A percentile compares a stretch with the other conserved stretches of the same genome.
These are phyloP conservation scores for Penicillium sclerotiorum DNA, from an alignment of 2,329 filamentous ascomycete genomes.

Conservation along the genomic window DNA sequence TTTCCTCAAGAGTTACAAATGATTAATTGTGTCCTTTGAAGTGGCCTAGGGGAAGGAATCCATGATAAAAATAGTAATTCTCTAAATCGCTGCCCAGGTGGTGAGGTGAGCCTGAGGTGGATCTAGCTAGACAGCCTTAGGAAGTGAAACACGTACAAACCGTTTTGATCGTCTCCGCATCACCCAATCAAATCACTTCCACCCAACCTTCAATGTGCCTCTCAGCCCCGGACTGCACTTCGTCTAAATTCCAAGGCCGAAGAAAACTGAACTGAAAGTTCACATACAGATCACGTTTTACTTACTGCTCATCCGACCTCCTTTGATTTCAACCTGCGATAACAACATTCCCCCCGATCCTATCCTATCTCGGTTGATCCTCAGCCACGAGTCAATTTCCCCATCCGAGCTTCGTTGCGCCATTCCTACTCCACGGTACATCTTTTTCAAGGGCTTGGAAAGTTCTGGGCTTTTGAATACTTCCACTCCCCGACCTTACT, in stretches of 20 bases:
- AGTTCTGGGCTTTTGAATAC: background rate
- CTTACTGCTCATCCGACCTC: slow-evolving; percentile 22
- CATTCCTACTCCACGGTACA: slow-evolving; percentile 5
- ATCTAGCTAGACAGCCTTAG: slow-evolving; percentile 4
- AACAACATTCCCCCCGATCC: background rate
- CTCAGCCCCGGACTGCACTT: too few relatives aligned
- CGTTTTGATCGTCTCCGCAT: slow-evolving; percentile 17
- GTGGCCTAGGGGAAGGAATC: too few relatives aligned
- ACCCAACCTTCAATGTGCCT: too few relatives aligned
- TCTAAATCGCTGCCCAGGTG: too few relatives aligned
- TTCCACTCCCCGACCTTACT: background rate
- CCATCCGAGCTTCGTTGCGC: slow-evolving; percentile 13
- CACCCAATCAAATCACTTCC: slow-evolving; percentile 26
- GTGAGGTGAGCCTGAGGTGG: too few relatives aligned
- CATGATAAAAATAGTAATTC: too few relatives aligned
- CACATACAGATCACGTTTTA: too few relatives aligned
- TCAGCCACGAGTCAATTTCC: slow-evolving; percentile 4
- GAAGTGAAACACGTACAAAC: slow-evolving; percentile 10
- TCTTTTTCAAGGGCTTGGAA: slow-evolving; percentile 8
- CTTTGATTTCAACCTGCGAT: slow-evolving; percentile 11
- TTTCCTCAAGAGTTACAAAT: too few relatives aligned
- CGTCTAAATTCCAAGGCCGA: too few relatives aligned
- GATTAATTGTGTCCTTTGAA: too few relatives aligned
- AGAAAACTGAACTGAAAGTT: too few relatives aligned
- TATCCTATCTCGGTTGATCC: background rate